Conservation (phyloP, 1,139 yeast genomes). For the Magnusiomyces clavatus region DNA sequence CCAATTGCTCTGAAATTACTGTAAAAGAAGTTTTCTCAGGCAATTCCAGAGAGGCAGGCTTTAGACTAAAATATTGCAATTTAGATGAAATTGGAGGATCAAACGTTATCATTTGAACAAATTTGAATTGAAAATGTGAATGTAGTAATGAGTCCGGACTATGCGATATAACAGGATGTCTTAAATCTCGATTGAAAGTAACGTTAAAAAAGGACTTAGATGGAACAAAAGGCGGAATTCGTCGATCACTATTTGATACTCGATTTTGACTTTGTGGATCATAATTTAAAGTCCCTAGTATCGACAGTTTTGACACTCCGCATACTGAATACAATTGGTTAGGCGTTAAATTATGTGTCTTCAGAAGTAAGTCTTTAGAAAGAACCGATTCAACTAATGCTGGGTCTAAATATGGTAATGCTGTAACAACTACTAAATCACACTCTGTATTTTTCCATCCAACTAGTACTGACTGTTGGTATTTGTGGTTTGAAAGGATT, state of each 20-base stretch:
- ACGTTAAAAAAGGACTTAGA: not conserved
- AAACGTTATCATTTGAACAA: slow-evolving; percentile 45
- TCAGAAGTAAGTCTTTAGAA: slow-evolving; percentile 23
- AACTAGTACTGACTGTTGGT: slow-evolving; percentile 24
- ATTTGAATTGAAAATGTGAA: slow-evolving; percentile 11
- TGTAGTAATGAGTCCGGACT: not conserved
- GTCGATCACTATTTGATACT: not conserved
- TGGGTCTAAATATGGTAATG: slow-evolving; percentile 27
- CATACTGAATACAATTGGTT: slow-evolving; percentile 25
- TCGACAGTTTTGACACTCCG: slow-evolving; percentile 24
- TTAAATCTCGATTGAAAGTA: not conserved
- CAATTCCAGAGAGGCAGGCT: slow-evolving; percentile 63
- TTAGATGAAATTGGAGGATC: slow-evolving; percentile 66
- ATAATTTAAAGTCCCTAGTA: slow-evolving; percentile 25
- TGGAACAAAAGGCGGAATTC: not conserved
- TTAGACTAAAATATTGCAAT: slow-evolving; percentile 72
- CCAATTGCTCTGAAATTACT: slow-evolving; percentile 27
- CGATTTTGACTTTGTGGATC: not conserved
- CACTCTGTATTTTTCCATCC: slow-evolving; percentile 30
- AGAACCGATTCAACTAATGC: slow-evolving; percentile 24
- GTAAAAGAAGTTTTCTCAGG: slow-evolving; percentile 31
- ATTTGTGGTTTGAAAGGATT: slow-evolving; percentile 15
- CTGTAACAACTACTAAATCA: slow-evolving; percentile 31
- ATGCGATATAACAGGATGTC: slow-evolving; percentile 1
- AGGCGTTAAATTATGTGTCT: slow-evolving; percentile 20